These are phyloP conservation scores for Ramaria sp. DNA, from an alignment of 768 basidiomycete genomes.

Conservation along the genomic window DNA sequence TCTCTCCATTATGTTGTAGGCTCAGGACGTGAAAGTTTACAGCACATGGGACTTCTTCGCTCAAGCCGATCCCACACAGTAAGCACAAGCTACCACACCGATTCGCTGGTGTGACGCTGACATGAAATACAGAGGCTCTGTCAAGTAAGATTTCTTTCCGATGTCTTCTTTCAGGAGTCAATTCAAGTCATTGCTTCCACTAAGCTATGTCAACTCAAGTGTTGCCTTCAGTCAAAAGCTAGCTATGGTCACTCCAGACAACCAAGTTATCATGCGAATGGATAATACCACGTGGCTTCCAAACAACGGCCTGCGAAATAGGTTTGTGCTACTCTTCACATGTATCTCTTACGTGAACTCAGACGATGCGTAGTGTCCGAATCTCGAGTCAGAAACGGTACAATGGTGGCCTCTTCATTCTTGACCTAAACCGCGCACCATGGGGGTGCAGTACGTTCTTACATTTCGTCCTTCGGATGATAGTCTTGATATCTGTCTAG, in stretches of 20 bases:
- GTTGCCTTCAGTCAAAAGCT: slow-evolving; percentile 45
- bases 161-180: neutral
- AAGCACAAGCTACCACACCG: slow-evolving; percentile 15
- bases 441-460: slow-evolving; percentile 70
- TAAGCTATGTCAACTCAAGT: slow-evolving; percentile 50
- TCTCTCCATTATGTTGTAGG: neutral
- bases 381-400: slow-evolving; percentile 56
- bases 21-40: neutral
- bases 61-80: slow-evolving; percentile 57
- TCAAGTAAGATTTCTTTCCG: slow-evolving; percentile 40
- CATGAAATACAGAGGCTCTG: slow-evolving; percentile 44
- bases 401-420: slow-evolving; percentile 71
- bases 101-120: slow-evolving; percentile 12
- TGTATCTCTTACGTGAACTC: neutral
- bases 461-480: neutral
- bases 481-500: slow-evolving; percentile 23
- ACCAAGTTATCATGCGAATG: slow-evolving; percentile 64
- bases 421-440: slow-evolving; percentile 76
- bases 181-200: slow-evolving; percentile 9
- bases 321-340: slow-evolving; percentile 29
- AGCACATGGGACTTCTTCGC: slow-evolving; percentile 6
- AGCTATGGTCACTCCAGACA: slow-evolving; percentile 45
- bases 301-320: slow-evolving; percentile 45
- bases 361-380: slow-evolving; percentile 46
- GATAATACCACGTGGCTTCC: slow-evolving; percentile 53